These are phyloP conservation scores for Paraglomus occultum DNA, from an alignment of 192 early-diverging fungal genomes.

Conservation along the genomic window DNA sequence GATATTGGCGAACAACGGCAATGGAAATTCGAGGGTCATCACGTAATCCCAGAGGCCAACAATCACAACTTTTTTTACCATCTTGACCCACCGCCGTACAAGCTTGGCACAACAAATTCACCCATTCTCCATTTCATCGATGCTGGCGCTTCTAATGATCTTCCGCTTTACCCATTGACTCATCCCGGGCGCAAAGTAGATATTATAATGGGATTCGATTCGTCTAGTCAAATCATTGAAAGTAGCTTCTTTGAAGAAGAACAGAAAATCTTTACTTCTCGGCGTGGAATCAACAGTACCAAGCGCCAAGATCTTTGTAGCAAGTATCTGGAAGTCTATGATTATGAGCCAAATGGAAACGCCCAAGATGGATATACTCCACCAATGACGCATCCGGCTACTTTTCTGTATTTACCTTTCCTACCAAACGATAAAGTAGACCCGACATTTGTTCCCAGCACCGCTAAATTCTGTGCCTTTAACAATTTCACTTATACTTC, in stretches of 20 bases:
- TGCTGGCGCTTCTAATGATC: constrained; percentile 79
- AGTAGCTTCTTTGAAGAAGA: constrained; percentile 9
- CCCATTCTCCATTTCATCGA: constrained; percentile 54
- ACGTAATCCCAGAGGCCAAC: not conserved
- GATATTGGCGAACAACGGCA: not conserved
- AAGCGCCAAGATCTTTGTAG: not conserved
- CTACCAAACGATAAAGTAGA: constrained; percentile 57
- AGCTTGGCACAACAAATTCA: not conserved
- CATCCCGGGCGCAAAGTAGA: constrained; percentile 66
- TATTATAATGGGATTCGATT: constrained; percentile 70
- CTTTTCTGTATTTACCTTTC: constrained; percentile 65
- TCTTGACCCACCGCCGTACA: constrained; percentile 18
- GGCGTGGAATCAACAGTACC: not conserved
- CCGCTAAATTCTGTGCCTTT: constrained; percentile 61
- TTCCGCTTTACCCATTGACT: constrained; percentile 72
- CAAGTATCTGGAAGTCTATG: constrained; percentile 21
- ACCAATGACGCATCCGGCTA: constrained; percentile 36
- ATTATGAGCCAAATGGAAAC: constrained; percentile 16
- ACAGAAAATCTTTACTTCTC: constrained; percentile 1
- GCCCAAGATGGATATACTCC: not conserved
- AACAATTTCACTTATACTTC: constrained; percentile 68
- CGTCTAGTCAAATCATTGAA: constrained; percentile 6
- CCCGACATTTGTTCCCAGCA: constrained; percentile 61
- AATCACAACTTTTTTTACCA: constrained; percentile 11
- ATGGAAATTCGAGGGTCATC: constrained; percentile 26